These are phyloP conservation scores for Phyllosticta paracitricarpa DNA, from an alignment of 2,329 filamentous ascomycete genomes.

Conservation along the genomic window DNA sequence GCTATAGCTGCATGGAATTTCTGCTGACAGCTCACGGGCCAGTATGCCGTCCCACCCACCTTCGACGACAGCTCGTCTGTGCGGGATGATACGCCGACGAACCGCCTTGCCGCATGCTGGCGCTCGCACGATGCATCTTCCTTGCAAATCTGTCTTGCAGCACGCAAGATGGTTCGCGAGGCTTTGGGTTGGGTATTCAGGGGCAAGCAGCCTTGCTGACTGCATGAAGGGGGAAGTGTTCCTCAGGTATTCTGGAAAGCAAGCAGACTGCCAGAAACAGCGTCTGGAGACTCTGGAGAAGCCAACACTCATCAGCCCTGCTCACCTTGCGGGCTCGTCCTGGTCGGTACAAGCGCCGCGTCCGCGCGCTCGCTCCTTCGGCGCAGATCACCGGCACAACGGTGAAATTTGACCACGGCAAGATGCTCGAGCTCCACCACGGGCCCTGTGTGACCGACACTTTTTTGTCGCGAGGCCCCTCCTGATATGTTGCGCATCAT, in stretches of 20 bases:
- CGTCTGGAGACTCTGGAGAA: background rate
- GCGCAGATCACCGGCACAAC: constrained; percentile 1
- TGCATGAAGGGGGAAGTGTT: background rate
- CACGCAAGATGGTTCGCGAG: background rate
- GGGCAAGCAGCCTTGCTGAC: background rate
- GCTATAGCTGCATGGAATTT: background rate
- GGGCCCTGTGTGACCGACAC: background rate
- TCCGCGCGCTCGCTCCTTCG: background rate
- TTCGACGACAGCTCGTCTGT: background rate
- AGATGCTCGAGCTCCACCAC: constrained; percentile 4
- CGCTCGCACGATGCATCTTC: background rate
- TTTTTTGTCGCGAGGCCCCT: constrained; percentile 5
- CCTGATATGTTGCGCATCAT: constrained; percentile 3
- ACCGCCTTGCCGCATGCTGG: background rate
- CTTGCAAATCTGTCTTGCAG: background rate
- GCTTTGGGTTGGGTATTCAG: background rate
- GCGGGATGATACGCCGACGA: background rate
- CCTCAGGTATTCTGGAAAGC: too few species aligned
- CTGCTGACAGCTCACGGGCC: background rate
- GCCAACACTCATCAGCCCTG: background rate
- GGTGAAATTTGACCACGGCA: constrained; percentile 5
- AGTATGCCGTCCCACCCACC: background rate
- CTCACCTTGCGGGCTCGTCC: background rate
- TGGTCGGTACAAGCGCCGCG: background rate
- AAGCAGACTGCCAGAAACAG: background rate